These are phyloP conservation scores for Elaeis guineensis DNA, from an alignment of 176 grass and related monocot genomes.

Conservation along the genomic window DNA sequence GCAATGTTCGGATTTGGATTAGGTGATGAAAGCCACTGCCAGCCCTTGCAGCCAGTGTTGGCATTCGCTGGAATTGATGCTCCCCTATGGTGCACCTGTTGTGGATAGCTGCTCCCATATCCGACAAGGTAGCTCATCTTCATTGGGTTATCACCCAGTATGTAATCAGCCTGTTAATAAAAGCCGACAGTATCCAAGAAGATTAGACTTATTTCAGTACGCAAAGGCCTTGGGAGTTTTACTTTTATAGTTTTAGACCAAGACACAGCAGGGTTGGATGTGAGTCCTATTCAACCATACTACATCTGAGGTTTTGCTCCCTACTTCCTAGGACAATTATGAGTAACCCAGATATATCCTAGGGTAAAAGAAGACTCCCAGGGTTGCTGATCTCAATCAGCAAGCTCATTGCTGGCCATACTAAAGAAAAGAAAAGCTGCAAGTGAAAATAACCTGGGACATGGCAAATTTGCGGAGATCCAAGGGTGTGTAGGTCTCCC, in stretches of 20 bases:
- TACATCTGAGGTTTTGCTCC: too few relatives aligned
- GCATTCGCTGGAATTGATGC: constrained; percentile 57
- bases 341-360: too few relatives aligned
- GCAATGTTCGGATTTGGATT: constrained; percentile 58
- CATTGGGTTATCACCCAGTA: constrained; percentile 65
- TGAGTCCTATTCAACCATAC: too few relatives aligned
- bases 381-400: too few relatives aligned
- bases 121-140: constrained; percentile 83
- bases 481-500: constrained; percentile 28
- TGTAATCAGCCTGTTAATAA: constrained; percentile 39
- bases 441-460: constrained; percentile 36
- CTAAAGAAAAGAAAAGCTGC: too few relatives aligned
- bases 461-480: constrained; percentile 69
- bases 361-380: too few relatives aligned
- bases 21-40: constrained; percentile 42
- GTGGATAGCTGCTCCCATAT: constrained; percentile 48
- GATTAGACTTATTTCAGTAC: background rate
- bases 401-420: too few relatives aligned
- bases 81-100: constrained; percentile 63
- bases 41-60: constrained; percentile 44
- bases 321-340: too few relatives aligned
- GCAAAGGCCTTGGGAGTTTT: too few relatives aligned
- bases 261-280: too few relatives aligned
- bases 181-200: background rate
- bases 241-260: too few relatives aligned